Evolutionary conservation across 169 alveolate genomes (phyloP), one percentile per base, ranked within the genome.

Genomic region (Miamiensis avidus): DNA sequence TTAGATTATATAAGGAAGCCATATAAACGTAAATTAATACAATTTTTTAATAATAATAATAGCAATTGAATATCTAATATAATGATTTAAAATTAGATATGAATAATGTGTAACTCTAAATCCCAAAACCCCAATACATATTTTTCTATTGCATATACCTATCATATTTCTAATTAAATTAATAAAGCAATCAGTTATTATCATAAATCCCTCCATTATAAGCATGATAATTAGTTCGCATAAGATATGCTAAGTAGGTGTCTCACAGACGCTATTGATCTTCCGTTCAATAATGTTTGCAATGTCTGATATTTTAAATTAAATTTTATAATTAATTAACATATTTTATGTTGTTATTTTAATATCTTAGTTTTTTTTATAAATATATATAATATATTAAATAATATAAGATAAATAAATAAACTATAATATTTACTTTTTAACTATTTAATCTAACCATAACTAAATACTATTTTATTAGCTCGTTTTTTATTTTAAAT

Each of bases 71-170:
- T 11, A 49, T 49, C 20, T 49, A n/a, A n/a, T n/a, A n/a, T n/a
- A n/a, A n/a, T n/a, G n/a, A n/a, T n/a, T n/a, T n/a, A n/a, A 11
- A 11, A 49, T 11, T 11, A 82, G 88, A 26, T 96, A 94, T 90
- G 95, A 93, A 82, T 89, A 92, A 76, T 94, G 97, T 75, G 83
- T 93, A 69, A 89, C 92, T 30, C 78, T 94, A 65, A 95, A 96
- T 78, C 89, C 95, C 4, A 92, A 89, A 87, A 90, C 91, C 82
- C 89, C 95, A 88, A 93, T 78, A 95, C 94, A 1, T 93, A 87
- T 64, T 88, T 92, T 82, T 92, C 96, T 30, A 82, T 96, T 25
- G 98, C 97, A 33, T 93, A 86, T 76, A 86, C 97, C 0, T 93
- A 91, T 77, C 94, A 93, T 77, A 82, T 94, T n/a, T 76, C 89